phyloP scores from a whole-genome alignment of 2,329 filamentous ascomycete species.

The Fusarium tupiense region DNA sequence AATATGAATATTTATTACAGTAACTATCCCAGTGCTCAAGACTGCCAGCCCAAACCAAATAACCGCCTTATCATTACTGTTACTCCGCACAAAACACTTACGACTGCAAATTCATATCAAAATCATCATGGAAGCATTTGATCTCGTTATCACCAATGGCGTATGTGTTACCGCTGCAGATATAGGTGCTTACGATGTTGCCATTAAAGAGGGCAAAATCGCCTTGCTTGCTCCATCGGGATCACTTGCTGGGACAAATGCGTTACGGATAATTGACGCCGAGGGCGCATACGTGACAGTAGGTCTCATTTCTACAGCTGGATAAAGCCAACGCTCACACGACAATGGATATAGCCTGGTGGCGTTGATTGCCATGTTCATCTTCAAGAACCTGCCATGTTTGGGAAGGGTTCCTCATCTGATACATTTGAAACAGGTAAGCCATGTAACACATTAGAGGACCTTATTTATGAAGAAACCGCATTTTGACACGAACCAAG shows the following conservation, averaged over 20 bases:
- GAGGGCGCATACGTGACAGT: neutral
- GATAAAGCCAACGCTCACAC: neutral
- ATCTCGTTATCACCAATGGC: neutral
- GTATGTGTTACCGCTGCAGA: neutral
- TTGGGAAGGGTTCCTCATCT: neutral
- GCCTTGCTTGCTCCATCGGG: neutral
- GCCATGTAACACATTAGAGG: neutral
- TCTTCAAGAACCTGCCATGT: neutral
- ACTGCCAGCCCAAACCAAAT: neutral
- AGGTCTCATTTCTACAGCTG: neutral
- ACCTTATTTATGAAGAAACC: neutral
- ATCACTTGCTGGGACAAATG: neutral
- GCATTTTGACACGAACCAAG: neutral
- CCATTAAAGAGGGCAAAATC: neutral
- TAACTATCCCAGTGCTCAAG: neutral
- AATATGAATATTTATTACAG: no score
- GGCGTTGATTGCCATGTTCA: neutral
- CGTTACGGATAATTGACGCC: neutral
- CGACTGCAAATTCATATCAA: neutral
- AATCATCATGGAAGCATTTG: neutral
- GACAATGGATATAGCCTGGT: neutral
- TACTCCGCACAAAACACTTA: neutral
- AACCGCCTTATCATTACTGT: neutral
- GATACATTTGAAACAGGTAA: neutral
- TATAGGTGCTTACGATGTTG: neutral